A percentile compares a stretch with the other conserved stretches of the same genome.
phyloP scores from a whole-genome alignment of 768 basidiomycete species.

The Suillus cothurnatus region DNA sequence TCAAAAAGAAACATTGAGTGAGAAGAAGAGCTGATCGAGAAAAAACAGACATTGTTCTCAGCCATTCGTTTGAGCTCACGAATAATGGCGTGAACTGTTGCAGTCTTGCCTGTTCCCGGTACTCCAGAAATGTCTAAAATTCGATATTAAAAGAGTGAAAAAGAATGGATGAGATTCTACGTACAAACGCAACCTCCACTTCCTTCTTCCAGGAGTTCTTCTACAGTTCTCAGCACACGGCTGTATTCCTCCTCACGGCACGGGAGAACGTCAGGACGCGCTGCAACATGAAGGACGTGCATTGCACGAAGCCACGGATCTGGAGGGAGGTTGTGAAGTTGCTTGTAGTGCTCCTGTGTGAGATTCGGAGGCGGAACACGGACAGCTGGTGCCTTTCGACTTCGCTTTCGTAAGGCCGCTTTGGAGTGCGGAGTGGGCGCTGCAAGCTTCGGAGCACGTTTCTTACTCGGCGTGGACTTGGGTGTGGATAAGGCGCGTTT shows the following conservation, averaged over 20 bases:
- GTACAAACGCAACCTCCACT: slow-evolving; percentile 94
- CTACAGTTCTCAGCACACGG: slow-evolving; percentile 72
- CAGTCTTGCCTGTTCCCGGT: slow-evolving; percentile 99
- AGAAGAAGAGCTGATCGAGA: neutral
- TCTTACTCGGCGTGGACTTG: slow-evolving; percentile 38
- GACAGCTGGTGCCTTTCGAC: slow-evolving; percentile 32
- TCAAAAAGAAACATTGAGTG: slow-evolving; percentile 1
- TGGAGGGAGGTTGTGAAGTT: slow-evolving; percentile 54
- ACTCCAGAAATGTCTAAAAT: slow-evolving; percentile 91
- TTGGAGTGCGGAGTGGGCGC: slow-evolving; percentile 80
- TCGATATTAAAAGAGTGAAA: slow-evolving; percentile 8
- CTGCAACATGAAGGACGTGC: slow-evolving; percentile 91
- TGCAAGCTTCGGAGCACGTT: slow-evolving; percentile 43
- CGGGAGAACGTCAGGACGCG: slow-evolving; percentile 85
- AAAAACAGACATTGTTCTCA: slow-evolving; percentile 61
- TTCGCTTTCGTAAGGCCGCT: slow-evolving; percentile 52
- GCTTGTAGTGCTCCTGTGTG: slow-evolving; percentile 39
- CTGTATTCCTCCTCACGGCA: slow-evolving; percentile 88
- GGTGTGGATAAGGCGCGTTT: slow-evolving; percentile 37
- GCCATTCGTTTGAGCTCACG: slow-evolving; percentile 91
- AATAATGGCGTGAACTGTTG: slow-evolving; percentile 93
- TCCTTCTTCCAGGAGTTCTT: slow-evolving; percentile 87
- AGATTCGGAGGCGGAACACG: slow-evolving; percentile 39
- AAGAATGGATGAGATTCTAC: slow-evolving; percentile 27
- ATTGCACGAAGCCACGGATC: slow-evolving; percentile 89